Base-by-base conservation (phyloP, 768 basidiomycete species). In the Naematelia aurantialba region DNA sequence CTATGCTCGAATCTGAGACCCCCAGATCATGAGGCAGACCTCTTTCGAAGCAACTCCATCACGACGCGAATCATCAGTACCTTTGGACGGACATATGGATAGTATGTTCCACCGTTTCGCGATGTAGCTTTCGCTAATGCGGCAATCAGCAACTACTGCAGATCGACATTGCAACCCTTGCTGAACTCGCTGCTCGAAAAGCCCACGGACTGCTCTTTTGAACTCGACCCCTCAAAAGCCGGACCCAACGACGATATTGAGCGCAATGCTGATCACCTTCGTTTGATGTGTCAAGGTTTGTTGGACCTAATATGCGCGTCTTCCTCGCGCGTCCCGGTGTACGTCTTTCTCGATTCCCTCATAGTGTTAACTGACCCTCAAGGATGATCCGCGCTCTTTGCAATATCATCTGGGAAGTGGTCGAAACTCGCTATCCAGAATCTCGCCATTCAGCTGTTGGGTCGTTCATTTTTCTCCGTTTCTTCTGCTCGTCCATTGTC, bases 401-500 rank as follows among this genome's bases (percentile, higher is more conserved):
- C 65, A 83, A 86, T 21, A 88, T 93, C 71, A 87, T 97, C 42
- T 69, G 69, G 58, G 72, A 70, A 29, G 65, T 65, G 0, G 69
- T 78, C 21, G 65, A 69, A 13, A 69, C 68, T 24, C 62, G 67
- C 0, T 76, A 76, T 59, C 73, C 76, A 2, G 76, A 76, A 14
- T 72, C 76, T 5, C 59, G 70, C 14, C 74, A 73, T 54, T 74
- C 76, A 4, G 76, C 73, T 2, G 70, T 78, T 25, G 76, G 91
- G 22, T 89, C 91, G 11, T 60, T 96, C 79, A 87, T 97, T 60
- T 96, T 97, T 72, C 80, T 97, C 45, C 83, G 92, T 85, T 94
- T 94, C 75, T 89, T 94, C 59, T 90, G 88, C 34, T 93, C 93
- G 39, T 89, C 91, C 0, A 84, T 97, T 27, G 89, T 93, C 5